phyloP scores from a whole-genome alignment of 192 early-diverging fungal genomes.

The Mortierella antarctica region DNA sequence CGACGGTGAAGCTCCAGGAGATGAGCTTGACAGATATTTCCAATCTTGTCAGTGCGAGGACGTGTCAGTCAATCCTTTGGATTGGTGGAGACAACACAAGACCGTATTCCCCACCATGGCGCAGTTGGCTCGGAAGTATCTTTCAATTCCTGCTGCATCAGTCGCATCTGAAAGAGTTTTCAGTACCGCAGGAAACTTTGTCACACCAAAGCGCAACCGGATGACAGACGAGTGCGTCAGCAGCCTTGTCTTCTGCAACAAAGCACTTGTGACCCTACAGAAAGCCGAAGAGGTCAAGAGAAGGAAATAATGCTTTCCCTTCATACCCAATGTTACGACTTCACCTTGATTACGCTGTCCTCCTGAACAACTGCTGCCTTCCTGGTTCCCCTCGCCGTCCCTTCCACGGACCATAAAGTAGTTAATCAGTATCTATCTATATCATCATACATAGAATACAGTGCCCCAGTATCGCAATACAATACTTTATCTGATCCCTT shows the following conservation, averaged over 20 bases:
- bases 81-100: slow-evolving; percentile 17
- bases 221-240: slow-evolving; percentile 4
- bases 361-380: no score
- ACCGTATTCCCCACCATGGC: slow-evolving; percentile 12
- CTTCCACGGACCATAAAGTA: no score
- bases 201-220: slow-evolving; percentile 4
- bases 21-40: slow-evolving; percentile 9
- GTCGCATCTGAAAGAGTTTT: slow-evolving; percentile 13
- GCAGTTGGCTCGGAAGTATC: slow-evolving; percentile 17
- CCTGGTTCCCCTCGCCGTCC: no score
- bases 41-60: slow-evolving; percentile 1
- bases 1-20: background rate
- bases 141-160: slow-evolving; percentile 25
- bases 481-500: no score
- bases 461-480: no score
- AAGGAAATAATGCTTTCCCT: no score
- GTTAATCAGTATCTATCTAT: no score
- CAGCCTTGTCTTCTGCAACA: slow-evolving; percentile 19
- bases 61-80: slow-evolving; percentile 6
- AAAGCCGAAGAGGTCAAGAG: no score
- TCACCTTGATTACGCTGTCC: no score
- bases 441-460: no score
- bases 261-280: background rate
- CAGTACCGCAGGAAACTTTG: slow-evolving; percentile 7
- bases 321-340: no score